Base-by-base conservation (phyloP, 768 basidiomycete species). In the Termitomyces sp. region DNA sequence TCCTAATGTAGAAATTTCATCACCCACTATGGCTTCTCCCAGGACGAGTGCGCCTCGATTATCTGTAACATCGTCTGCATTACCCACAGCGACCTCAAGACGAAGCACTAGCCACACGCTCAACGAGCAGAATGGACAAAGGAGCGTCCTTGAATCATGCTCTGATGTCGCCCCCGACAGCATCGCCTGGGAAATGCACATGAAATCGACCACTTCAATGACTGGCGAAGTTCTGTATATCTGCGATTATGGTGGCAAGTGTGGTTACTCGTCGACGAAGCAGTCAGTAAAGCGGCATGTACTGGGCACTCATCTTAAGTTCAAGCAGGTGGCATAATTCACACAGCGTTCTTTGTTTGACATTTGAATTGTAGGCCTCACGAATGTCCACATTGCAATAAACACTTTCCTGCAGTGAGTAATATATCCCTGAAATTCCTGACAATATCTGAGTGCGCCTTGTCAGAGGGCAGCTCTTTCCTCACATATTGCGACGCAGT, bases 211-310 rank as follows among this genome's bases (percentile, higher is more conserved):
- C 6, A 49, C 48, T 47, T 60, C 63, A 45, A 51, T 51, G 32
- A 60, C 61, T 27, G 69, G 68, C 34, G 57, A 58, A 6, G 49
- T 54, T 7, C 54, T 56, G 5, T 73, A 67, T 53, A 50, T 64
- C 43, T 73, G 71, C 60, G 57, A 62, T n/a, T 72, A 68, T 65
- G 53, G 65, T 63, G 56, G 65, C 60, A 54, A 70, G 66, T 54
- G 73, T 57, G 60, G 60, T 16, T 69, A 68, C 44, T 57, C 44
- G 9, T 59, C 63, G 25, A 83, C 84, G 65, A 86, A 83, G 67
- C 86, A 87, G 65, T 75, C 86, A 42, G 82, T 88, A 57, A 87
- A 86, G 67, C 77, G 87, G 27, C 87, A 89, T 66, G 76, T 89
- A 46, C 78, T 84, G 67, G 81, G 81, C 9, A 82, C 79, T 14